Evolutionary conservation across 2,329 filamentous ascomycete genomes (phyloP).

Genomic region (Pseudocercospora musae): DNA sequence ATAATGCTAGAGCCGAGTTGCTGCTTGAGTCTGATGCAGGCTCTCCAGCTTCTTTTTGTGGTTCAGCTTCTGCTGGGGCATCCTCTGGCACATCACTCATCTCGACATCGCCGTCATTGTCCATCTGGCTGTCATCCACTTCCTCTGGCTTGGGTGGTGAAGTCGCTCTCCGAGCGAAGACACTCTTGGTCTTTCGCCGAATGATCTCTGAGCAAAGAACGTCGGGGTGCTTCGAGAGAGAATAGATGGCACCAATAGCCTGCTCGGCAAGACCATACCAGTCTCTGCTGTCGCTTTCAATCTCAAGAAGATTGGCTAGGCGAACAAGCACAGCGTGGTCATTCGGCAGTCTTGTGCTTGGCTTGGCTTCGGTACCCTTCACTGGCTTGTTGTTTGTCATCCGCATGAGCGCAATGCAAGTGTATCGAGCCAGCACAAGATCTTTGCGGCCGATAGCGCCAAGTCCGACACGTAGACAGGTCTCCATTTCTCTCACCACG

Average conservation of each 20-base stretch:
- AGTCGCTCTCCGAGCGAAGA: conserved; percentile 62
- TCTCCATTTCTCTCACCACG: conserved; percentile 90
- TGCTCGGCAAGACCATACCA: conserved; percentile 94
- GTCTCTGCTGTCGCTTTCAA: conserved; percentile 85
- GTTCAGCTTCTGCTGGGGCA: conserved; percentile 22
- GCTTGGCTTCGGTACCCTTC: conserved; percentile 64
- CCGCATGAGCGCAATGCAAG: conserved; percentile 84
- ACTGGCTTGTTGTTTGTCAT: conserved; percentile 82
- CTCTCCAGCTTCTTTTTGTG: conserved; percentile 24
- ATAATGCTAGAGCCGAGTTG: conserved; percentile 64
- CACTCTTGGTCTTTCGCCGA: conserved; percentile 76
- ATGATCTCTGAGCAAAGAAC: conserved; percentile 88
- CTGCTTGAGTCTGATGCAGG: conserved; percentile 12
- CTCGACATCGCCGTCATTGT: conserved; percentile 37
- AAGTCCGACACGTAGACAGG: conserved; percentile 85
- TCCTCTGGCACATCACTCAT: conserved; percentile 37
- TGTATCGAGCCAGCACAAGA: conserved; percentile 87
- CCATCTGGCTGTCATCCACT: conserved; percentile 28
- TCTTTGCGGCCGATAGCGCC: conserved; percentile 77
- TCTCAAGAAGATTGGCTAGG: conserved; percentile 79
- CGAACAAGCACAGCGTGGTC: conserved; percentile 83
- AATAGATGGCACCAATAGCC: conserved; percentile 91
- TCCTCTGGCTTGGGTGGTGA: conserved; percentile 28
- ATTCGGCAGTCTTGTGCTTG: conserved; percentile 75
- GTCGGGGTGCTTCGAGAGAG: conserved; percentile 89